Evolutionary conservation across 345 rosid species (phyloP), one percentile per base, ranked within the genome.

Genomic region (Euclidium syriacum): DNA sequence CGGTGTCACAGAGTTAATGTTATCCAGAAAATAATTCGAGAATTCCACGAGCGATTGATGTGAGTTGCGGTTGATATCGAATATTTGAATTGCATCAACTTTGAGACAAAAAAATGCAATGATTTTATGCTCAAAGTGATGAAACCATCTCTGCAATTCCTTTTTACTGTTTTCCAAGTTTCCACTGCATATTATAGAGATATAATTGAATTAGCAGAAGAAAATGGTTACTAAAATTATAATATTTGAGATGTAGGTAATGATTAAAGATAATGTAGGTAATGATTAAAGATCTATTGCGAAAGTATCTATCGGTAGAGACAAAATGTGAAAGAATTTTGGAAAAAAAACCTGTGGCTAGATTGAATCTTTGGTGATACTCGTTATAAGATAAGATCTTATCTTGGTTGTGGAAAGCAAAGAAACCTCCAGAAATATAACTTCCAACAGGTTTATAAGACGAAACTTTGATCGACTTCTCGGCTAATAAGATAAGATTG

Each of bases 61-160:
- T 66, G 60, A 16, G 44, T 51, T 33, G 19, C 10, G 9, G 11
- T 7, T 30, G 73, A 58, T 33, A 59, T 9, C 32, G 66, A 50
- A 50, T 68, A 51, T 68, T 33, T 68, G 5, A 41, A 16, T 12
- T 58, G 66, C 46, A 14, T 42, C 1, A 68, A 39, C 32, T 68
- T 68, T 51, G 73, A 68, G 30, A 58, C 27, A n/a, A 59, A 68
- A 41, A 68, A 68, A 41, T 68, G 53, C 34, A 68, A 12, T 41
- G 59, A 41, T 52, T 68, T 59, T 38, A 68, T 68, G 46, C 60
- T 51, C 46, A 59, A 51, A 30, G 38, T 51, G 60, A 68, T 42
- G 52, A 50, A 51, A n/a, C 66, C 38, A 32, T 59, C 66, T 59
- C 53, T 51, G 24, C 23, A 40, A 2, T 0, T 59, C 36, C 29